Conservation (phyloP, 176 grass and related monocot species). For the Otatea glauca region DNA sequence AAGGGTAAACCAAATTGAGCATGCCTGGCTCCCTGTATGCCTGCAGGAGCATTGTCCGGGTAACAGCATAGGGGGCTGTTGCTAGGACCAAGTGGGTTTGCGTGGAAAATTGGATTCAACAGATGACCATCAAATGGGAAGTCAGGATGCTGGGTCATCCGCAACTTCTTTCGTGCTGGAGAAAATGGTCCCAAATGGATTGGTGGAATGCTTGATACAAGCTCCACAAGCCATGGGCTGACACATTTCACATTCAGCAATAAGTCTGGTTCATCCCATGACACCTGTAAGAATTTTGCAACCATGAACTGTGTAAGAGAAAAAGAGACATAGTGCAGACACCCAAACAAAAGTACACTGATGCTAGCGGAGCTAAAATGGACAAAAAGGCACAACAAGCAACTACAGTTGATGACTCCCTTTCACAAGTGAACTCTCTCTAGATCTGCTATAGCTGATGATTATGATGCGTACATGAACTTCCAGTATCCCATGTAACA, state of each 20-base stretch:
- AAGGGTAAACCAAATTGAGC: constrained; percentile 80
- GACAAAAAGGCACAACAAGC: background rate
- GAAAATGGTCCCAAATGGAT: constrained; percentile 75
- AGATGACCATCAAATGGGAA: constrained; percentile 67
- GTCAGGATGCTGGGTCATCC: constrained; percentile 58
- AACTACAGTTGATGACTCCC: constrained; percentile 6
- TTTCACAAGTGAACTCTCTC: constrained; percentile 11
- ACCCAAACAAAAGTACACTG: background rate
- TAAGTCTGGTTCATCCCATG: constrained; percentile 88
- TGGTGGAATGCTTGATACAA: constrained; percentile 68
- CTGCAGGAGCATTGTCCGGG: constrained; percentile 77
- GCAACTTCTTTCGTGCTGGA: constrained; percentile 70
- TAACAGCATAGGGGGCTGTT: constrained; percentile 66
- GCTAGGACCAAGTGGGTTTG: constrained; percentile 72
- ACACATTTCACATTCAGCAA: constrained; percentile 82
- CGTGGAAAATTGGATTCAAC: constrained; percentile 62
- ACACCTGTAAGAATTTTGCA: constrained; percentile 56
- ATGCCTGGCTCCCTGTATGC: constrained; percentile 99
- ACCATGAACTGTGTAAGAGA: background rate
- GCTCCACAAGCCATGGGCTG: constrained; percentile 77
- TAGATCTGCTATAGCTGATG: constrained; percentile 15
- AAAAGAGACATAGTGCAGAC: background rate
- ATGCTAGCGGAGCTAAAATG: background rate
- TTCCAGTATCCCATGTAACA: constrained; percentile 1
- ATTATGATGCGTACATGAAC: background rate